Evolutionary conservation across 345 rosid genomes (phyloP).

Genomic region (Rhodamnia rubescens): DNA sequence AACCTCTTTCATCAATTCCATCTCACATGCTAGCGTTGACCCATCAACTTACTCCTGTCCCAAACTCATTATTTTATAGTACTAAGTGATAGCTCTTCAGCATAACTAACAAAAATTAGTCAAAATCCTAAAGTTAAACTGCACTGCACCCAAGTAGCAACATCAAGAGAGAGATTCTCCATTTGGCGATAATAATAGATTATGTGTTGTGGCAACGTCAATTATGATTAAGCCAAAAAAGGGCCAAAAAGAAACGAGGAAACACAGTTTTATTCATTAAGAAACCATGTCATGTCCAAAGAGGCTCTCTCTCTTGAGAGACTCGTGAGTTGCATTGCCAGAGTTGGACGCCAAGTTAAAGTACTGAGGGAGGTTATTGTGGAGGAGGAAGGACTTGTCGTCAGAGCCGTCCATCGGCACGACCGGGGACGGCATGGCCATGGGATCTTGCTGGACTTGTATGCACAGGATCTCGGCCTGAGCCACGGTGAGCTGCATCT

Average conservation of each 20-base stretch:
- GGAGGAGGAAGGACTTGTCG: constrained; percentile 2
- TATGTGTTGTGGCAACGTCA: neutral
- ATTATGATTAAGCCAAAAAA: neutral
- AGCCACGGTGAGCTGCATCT: constrained; percentile 18
- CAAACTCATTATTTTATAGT: neutral
- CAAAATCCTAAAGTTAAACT: neutral
- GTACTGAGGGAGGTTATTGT: constrained; percentile 2
- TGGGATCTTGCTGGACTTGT: constrained; percentile 13
- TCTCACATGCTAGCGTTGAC: constrained; percentile 13
- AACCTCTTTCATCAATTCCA: neutral
- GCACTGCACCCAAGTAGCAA: neutral
- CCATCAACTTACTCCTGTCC: constrained; percentile 1
- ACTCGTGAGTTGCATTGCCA: constrained; percentile 9
- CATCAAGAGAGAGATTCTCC: neutral
- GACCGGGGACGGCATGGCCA: neutral
- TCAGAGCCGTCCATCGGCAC: neutral
- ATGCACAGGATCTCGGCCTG: constrained; percentile 19
- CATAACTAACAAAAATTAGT: neutral
- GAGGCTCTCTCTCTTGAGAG: constrained; percentile 13
- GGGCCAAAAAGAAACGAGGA: neutral
- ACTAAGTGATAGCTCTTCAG: neutral
- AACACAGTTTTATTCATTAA: neutral
- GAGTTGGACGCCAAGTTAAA: constrained; percentile 1
- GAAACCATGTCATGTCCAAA: constrained; percentile 16
- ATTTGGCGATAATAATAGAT: neutral